A percentile compares a stretch with the other conserved stretches of the same genome.
Evolutionary conservation across 495 filamentous ascomycete species (phyloP).

Genomic region (Hypoxylon rickii): DNA sequence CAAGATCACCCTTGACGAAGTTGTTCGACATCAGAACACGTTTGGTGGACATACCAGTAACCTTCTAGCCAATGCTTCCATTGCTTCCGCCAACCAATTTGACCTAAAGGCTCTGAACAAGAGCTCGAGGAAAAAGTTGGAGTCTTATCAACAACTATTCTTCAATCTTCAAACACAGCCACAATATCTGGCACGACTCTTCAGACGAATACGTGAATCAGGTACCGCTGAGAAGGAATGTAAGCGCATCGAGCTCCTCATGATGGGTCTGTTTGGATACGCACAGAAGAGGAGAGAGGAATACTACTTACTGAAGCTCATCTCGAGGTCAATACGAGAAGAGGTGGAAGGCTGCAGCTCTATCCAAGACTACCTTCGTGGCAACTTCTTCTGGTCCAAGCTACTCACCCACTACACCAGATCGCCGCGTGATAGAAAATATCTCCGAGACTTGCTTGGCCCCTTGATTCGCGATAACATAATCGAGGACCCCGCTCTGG

Average conservation of each 20-base stretch:
- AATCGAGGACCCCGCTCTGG: constrained; percentile 85
- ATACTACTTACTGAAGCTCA: constrained; percentile 92
- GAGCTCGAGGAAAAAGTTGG: constrained; percentile 88
- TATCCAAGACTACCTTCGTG: constrained; percentile 83
- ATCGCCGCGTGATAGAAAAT: constrained; percentile 90
- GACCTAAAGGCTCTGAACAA: constrained; percentile 98
- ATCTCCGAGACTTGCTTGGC: constrained; percentile 81
- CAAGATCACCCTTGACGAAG: constrained; percentile 98
- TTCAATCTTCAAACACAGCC: constrained; percentile 97
- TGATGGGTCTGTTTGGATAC: constrained; percentile 97
- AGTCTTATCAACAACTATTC: constrained; percentile 97
- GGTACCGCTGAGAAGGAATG: constrained; percentile 89
- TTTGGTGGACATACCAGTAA: constrained; percentile 91
- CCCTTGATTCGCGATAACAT: constrained; percentile 84
- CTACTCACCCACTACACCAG: constrained; percentile 86
- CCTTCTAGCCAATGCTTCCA: constrained; percentile 82
- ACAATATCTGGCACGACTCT: constrained; percentile 87
- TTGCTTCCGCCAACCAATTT: constrained; percentile 88
- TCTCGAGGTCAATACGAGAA: constrained; percentile 80
- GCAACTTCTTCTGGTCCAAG: constrained; percentile 91
- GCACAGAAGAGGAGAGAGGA: constrained; percentile 96
- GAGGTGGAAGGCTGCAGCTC: constrained; percentile 76
- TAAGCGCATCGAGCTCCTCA: constrained; percentile 86
- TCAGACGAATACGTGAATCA: constrained; percentile 80
- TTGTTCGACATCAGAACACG: constrained; percentile 94